Evolutionary conservation across 306 rosid species (phyloP).

Genomic region (Dicorynia guianensis): DNA sequence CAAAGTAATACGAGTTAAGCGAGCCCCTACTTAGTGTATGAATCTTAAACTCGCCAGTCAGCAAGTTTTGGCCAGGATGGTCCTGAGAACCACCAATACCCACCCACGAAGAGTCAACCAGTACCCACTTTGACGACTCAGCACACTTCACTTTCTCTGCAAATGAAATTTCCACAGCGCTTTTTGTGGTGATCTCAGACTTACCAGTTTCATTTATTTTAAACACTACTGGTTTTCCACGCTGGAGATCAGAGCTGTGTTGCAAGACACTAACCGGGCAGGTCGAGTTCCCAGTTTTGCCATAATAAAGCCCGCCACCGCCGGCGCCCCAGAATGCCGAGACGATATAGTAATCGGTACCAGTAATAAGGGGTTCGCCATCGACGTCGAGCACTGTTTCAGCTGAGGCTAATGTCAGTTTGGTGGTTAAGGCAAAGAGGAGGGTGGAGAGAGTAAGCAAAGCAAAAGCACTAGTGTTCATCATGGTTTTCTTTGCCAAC

Average conservation of each 20-base stretch:
- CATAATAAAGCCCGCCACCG: slow-evolving; percentile 10
- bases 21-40: not conserved
- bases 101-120: not conserved
- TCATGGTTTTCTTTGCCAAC: not conserved
- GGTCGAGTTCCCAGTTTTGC: not conserved
- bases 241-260: not conserved
- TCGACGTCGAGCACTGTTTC: slow-evolving; percentile 1
- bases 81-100: slow-evolving; percentile 35
- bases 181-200: not conserved
- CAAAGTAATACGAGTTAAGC: slow-evolving; percentile 27
- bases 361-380: slow-evolving; percentile 15
- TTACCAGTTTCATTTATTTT: not conserved
- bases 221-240: not conserved
- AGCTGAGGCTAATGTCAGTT: not conserved
- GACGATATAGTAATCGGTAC: not conserved
- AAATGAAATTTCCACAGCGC: not conserved
- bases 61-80: not conserved
- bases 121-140: slow-evolving; percentile 29
- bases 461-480: not conserved
- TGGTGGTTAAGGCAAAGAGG: slow-evolving; percentile 22
- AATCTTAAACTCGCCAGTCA: not conserved
- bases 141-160: slow-evolving; percentile 16
- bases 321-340: not conserved
- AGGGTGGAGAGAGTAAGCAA: not conserved
- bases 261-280: slow-evolving; percentile 36